Conservation (phyloP, 176 grass and related monocot genomes). For the Metroxylon sagu region DNA sequence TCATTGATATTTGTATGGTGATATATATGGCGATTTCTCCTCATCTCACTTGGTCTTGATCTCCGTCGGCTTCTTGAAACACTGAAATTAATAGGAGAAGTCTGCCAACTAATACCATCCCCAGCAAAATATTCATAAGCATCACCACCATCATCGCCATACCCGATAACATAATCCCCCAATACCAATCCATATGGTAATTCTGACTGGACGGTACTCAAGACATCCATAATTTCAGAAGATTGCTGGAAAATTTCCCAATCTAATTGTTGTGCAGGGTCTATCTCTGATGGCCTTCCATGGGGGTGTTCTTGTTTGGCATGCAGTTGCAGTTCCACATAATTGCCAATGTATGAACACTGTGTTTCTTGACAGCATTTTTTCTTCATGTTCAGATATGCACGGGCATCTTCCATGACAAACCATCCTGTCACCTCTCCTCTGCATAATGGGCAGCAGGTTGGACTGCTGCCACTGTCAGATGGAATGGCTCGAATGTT, state of each 20-base stretch:
- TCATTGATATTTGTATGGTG: slow-evolving; percentile 4
- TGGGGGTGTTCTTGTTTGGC: slow-evolving; percentile 14
- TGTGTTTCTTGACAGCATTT: slow-evolving; percentile 14
- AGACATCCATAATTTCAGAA: slow-evolving; percentile 7
- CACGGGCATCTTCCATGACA: background rate
- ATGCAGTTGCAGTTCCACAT: slow-evolving; percentile 17
- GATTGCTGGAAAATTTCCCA: slow-evolving; percentile 14
- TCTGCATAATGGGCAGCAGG: slow-evolving; percentile 5
- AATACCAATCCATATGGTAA: slow-evolving; percentile 8
- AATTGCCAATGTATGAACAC: slow-evolving; percentile 5
- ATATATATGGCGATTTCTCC: background rate
- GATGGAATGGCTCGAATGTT: slow-evolving; percentile 9
- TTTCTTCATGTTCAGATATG: slow-evolving; percentile 9
- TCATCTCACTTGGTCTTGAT: slow-evolving; percentile 6
- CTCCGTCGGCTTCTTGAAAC: background rate
- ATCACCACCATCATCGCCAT: slow-evolving; percentile 9
- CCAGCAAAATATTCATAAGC: slow-evolving; percentile 21
- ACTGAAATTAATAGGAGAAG: slow-evolving; percentile 12
- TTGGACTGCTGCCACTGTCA: background rate
- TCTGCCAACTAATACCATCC: slow-evolving; percentile 17
- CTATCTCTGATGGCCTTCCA: slow-evolving; percentile 8
- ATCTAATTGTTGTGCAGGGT: slow-evolving; percentile 8
- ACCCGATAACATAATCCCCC: slow-evolving; percentile 6
- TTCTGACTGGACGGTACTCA: slow-evolving; percentile 3
- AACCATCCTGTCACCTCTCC: slow-evolving; percentile 10